Evolutionary conservation across 2,329 filamentous ascomycete species (phyloP).

Genomic region (Trichoderma pleuroti): DNA sequence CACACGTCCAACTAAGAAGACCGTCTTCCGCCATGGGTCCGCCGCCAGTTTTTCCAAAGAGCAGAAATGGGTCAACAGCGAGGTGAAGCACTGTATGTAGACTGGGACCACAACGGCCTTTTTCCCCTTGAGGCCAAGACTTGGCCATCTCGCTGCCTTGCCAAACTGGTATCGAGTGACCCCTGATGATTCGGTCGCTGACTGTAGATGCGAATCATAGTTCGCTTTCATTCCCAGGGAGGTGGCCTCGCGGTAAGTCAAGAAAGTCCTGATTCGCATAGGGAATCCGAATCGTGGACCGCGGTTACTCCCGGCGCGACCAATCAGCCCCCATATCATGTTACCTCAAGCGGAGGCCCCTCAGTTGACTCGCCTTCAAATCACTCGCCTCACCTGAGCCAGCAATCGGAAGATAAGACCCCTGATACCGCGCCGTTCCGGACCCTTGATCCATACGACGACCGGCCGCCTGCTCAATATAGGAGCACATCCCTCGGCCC

Average conservation of each 20-base stretch:
- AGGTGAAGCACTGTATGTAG: conserved; percentile 34
- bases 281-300: conserved; percentile 1
- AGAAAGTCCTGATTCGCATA: not conserved
- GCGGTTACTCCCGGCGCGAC: not conserved
- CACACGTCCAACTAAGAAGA: conserved; percentile 33
- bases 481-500: conserved; percentile 3
- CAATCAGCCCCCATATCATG: not conserved
- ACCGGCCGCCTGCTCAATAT: not conserved
- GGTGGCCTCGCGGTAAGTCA: conserved; percentile 13
- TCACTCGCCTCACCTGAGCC: not conserved
- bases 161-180: not conserved
- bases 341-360: not conserved
- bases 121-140: not conserved
- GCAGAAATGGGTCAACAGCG: conserved; percentile 38
- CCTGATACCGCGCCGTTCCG: not conserved
- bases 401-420: not conserved
- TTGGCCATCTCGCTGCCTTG: not conserved
- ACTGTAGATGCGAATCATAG: conserved; percentile 15
- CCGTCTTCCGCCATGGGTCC: conserved; percentile 37
- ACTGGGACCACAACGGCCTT: no score
- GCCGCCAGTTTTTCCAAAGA: conserved; percentile 32
- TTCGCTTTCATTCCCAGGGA: conserved; percentile 24
- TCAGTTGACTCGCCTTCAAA: not conserved
- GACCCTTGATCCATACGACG: not conserved
- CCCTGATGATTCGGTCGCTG: not conserved